These are phyloP conservation scores for Populus alba DNA, from an alignment of 345 rosid genomes.

Conservation along the genomic window DNA sequence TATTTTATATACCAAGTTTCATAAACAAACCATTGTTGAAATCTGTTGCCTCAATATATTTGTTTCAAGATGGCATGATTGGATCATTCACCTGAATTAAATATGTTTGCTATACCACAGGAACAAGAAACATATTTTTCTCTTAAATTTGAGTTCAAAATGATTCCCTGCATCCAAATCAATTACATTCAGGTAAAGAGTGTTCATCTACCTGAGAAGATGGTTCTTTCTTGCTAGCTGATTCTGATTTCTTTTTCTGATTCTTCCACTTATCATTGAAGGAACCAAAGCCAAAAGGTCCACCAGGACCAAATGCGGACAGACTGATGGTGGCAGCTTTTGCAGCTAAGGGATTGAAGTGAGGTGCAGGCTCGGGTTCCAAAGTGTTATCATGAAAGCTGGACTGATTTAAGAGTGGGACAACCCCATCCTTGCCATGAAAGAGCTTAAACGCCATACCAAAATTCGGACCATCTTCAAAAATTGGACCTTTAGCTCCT, in stretches of 20 bases:
- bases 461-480: constrained; percentile 83
- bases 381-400: constrained; percentile 15
- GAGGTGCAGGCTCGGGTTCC: constrained; percentile 42
- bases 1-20: too few relatives aligned
- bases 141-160: too few relatives aligned
- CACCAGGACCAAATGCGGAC: constrained; percentile 71
- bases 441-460: constrained; percentile 69
- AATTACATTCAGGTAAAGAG: not conserved
- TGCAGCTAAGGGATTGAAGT: constrained; percentile 67
- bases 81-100: too few relatives aligned
- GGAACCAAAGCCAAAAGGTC: constrained; percentile 72
- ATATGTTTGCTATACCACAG: too few relatives aligned
- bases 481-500: constrained; percentile 81
- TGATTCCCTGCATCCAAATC: too few relatives aligned
- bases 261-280: constrained; percentile 65
- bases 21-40: too few relatives aligned
- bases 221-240: constrained; percentile 43
- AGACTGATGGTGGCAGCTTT: constrained; percentile 74
- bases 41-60: too few relatives aligned
- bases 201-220: constrained; percentile 53
- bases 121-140: too few relatives aligned
- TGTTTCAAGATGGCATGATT: too few relatives aligned
- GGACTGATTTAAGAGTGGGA: constrained; percentile 59
- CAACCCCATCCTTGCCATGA: constrained; percentile 83
- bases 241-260: constrained; percentile 55